Evolutionary conservation across 768 basidiomycete species (phyloP).

Genomic region (Leccinum longicurvipes): DNA sequence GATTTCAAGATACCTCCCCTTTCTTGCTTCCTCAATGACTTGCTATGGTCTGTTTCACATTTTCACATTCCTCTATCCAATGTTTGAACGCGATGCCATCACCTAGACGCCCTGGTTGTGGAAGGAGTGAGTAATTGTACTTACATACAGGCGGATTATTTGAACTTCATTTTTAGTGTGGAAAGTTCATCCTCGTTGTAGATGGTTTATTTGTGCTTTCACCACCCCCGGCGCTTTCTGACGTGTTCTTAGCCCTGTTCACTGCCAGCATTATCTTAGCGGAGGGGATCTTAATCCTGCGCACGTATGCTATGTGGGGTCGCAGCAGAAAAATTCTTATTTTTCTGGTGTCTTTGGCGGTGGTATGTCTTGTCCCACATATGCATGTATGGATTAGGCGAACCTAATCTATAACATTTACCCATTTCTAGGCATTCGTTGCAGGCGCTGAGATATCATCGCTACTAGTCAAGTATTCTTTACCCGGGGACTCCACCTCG

Average conservation of each 20-base stretch:
- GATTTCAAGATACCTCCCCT: constrained; percentile 27
- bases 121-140: constrained; percentile 3
- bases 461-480: not conserved
- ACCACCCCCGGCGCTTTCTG: not conserved
- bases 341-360: constrained; percentile 19
- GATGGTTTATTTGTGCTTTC: constrained; percentile 11
- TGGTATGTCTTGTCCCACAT: constrained; percentile 4
- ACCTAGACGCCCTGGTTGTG: constrained; percentile 8
- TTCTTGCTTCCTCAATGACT: constrained; percentile 14
- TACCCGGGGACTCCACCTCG: constrained; percentile 18
- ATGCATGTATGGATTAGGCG: not conserved
- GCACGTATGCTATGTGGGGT: constrained; percentile 27
- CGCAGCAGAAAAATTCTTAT: constrained; percentile 14
- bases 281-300: constrained; percentile 23
- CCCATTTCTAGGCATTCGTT: constrained; percentile 12
- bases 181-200: constrained; percentile 14
- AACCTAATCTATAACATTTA: not conserved
- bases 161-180: constrained; percentile 14
- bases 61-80: not conserved
- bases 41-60: constrained; percentile 15
- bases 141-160: not conserved
- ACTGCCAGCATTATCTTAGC: constrained; percentile 12
- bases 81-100: not conserved
- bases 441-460: constrained; percentile 12
- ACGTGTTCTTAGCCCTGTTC: constrained; percentile 14